These are phyloP conservation scores for Serendipita sp. DNA, from an alignment of 768 basidiomycete species.

Conservation along the genomic window DNA sequence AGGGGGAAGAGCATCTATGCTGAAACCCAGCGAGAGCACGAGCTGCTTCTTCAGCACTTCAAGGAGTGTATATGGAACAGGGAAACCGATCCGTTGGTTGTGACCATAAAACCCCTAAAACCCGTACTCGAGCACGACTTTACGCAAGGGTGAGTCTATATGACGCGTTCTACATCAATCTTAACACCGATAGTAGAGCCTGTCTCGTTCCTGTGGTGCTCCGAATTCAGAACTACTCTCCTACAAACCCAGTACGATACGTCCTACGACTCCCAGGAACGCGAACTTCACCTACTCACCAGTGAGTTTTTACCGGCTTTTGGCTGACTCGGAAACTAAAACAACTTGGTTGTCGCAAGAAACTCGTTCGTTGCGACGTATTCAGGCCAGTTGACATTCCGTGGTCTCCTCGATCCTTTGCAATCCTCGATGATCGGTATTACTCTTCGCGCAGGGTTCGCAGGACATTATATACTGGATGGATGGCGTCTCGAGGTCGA, in stretches of 20 bases:
- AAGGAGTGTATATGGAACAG: slow-evolving; percentile 57
- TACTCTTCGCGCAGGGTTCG: slow-evolving; percentile 42
- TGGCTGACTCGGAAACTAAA: too few species aligned
- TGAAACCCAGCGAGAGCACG: slow-evolving; percentile 65
- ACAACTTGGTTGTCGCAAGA: slow-evolving; percentile 18
- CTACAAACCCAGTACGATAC: slow-evolving; percentile 43
- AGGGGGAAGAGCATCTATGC: slow-evolving; percentile 80
- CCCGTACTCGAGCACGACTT: slow-evolving; percentile 47
- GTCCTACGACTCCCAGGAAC: slow-evolving; percentile 32
- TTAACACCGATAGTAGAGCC: slow-evolving; percentile 27
- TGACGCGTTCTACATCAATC: background rate
- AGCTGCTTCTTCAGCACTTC: slow-evolving; percentile 50
- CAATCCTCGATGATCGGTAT: slow-evolving; percentile 30
- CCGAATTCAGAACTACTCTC: slow-evolving; percentile 55
- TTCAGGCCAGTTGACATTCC: slow-evolving; percentile 49
- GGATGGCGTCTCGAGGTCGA: slow-evolving; percentile 58
- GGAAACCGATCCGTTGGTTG: slow-evolving; percentile 60
- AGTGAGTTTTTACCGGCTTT: too few species aligned
- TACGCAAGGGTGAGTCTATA: slow-evolving; percentile 39
- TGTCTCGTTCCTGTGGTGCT: slow-evolving; percentile 40
- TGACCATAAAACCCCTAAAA: slow-evolving; percentile 31
- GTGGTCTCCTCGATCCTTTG: slow-evolving; percentile 40
- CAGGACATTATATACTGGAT: slow-evolving; percentile 48
- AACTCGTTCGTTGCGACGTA: slow-evolving; percentile 37
- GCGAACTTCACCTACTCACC: slow-evolving; percentile 11